Evolutionary conservation across 2,329 filamentous ascomycete species (phyloP).

Genomic region (Aspergillus amoenus): DNA sequence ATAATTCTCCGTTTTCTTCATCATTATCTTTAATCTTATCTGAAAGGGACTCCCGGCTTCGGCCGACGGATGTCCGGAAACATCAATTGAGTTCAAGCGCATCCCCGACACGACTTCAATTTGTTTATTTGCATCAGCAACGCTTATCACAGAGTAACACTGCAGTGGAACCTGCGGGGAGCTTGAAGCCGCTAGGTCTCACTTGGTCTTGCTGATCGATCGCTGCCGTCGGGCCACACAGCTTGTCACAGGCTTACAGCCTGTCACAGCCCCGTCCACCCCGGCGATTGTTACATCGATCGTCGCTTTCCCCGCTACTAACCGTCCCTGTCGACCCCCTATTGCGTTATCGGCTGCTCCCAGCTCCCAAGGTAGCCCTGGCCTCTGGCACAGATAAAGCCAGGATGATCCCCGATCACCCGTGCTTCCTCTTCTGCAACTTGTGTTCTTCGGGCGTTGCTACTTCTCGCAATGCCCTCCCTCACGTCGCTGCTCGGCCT

Average conservation of each 20-base stretch:
- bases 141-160: not conserved
- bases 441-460: not conserved
- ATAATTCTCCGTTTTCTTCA: not conserved
- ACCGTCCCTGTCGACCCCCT: not conserved
- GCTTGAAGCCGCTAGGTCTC: not conserved
- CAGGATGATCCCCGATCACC: not conserved
- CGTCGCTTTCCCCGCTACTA: not conserved
- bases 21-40: too few species aligned
- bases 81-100: not conserved
- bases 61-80: too few species aligned
- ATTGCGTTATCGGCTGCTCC: conserved; percentile 1
- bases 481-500: conserved; percentile 9
- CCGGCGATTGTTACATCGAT: conserved; percentile 16
- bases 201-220: not conserved
- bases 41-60: too few species aligned
- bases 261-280: not conserved
- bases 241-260: not conserved
- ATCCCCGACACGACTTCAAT: too few species aligned
- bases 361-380: not conserved
- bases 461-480: conserved; percentile 13
- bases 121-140: not conserved
- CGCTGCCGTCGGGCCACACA: not conserved
- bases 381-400: not conserved
- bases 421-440: not conserved
- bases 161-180: not conserved